Percentiles rank a stretch among this genome's conserved stretches.
These are phyloP conservation scores for Omphalotus olearius DNA, from an alignment of 1,284 basidiomycete species.

Conservation along the genomic window DNA sequence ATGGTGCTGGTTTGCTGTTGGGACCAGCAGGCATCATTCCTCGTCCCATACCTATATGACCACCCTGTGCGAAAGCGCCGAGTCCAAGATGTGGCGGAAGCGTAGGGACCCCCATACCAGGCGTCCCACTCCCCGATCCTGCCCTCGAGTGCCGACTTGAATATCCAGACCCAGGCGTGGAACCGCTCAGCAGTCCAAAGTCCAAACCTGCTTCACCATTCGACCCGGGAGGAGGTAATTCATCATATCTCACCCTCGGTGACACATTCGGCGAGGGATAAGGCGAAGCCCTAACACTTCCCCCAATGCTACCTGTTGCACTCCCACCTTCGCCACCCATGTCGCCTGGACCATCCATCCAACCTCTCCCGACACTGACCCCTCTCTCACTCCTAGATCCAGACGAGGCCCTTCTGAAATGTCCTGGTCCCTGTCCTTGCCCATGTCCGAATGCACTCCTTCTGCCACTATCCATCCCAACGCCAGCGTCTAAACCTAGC, in stretches of 20 bases:
- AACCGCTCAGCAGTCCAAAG: constrained; percentile 9
- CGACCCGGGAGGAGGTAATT: constrained; percentile 12
- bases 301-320: constrained; percentile 13
- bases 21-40: neutral
- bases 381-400: constrained; percentile 47
- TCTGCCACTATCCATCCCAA: neutral
- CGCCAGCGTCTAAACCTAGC: neutral
- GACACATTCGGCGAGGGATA: constrained; percentile 40
- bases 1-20: constrained; percentile 3
- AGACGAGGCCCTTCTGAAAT: constrained; percentile 58
- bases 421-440: constrained; percentile 34
- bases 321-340: constrained; percentile 2
- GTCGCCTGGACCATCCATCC: constrained; percentile 16
- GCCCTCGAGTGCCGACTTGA: no score
- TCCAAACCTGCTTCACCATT: neutral
- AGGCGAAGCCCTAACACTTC: constrained; percentile 30
- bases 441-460: constrained; percentile 6
- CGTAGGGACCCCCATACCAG: neutral
- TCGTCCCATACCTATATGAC: no score
- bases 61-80: neutral
- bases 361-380: constrained; percentile 11
- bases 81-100: neutral
- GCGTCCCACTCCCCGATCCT: no score
- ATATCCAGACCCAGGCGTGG: neutral
- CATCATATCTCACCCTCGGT: constrained; percentile 13